Evolutionary conservation across 179 eudicot species (phyloP), one percentile per base, ranked within the genome.

Genomic region (Nepenthes alata): DNA sequence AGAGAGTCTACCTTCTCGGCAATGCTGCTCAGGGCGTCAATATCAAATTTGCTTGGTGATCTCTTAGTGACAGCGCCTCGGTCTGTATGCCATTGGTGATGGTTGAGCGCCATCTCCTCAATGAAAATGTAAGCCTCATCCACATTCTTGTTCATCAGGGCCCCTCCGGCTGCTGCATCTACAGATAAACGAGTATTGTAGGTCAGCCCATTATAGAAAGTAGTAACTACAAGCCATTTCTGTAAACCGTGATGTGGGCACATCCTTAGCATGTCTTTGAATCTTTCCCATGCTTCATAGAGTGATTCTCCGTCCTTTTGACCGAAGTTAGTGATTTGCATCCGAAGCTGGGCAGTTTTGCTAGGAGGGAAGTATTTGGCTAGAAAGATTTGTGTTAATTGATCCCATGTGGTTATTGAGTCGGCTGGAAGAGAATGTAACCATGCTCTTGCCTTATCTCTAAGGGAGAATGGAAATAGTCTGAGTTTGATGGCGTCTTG

Each of bases 381-480:
- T 11, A 62, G 57, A 38, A 62, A 62, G 4, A 25, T 35, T 36
- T 51, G 16, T 12, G 57, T 1, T 10, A 62, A 47, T 38, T 62
- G 47, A 11, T 62, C 59, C 63, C 58, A 63, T 9, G 58, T 70
- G 1, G 56, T 70, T 9, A 70, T 55, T 0, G 58, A 63, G 4
- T 38, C 59, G 0, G 58, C 7, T 38, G 58, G 68, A 4, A 57
- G 7, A 38, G 45, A 36, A n/a, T 57, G 5, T 3, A 62, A 48
- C 63, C 68, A 63, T 2, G 15, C 25, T 14, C 36, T 63, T 1
- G 63, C 68, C 8, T 57, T 63, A 35, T 70, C 68, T 41, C 59
- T 47, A 8, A 70, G 47, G 12, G 73, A 63, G 13, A 62, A 69
- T 15, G 63, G 68, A 15, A 70, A 70, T 9, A 58, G 4, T 12